Conservation (phyloP, 2,329 filamentous ascomycete genomes). For the Cytospora mali region DNA sequence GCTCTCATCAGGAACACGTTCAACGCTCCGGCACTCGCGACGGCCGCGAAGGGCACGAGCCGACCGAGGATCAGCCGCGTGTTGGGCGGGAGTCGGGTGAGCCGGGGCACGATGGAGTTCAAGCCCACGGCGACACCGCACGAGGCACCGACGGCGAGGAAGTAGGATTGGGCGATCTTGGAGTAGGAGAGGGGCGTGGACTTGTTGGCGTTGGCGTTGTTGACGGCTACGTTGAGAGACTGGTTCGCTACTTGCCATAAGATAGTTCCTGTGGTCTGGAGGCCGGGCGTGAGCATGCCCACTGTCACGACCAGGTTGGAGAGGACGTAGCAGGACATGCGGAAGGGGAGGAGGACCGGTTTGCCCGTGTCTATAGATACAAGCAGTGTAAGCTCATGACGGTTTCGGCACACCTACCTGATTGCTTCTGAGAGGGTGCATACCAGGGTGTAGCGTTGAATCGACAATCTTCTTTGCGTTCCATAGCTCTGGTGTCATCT, state of each 20-base stretch:
- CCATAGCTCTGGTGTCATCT: conserved; percentile 93
- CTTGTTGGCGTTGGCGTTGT: conserved; percentile 97
- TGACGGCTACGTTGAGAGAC: conserved; percentile 97
- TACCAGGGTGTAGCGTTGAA: conserved; percentile 93
- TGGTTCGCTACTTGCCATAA: conserved; percentile 97
- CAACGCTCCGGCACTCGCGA: conserved; percentile 85
- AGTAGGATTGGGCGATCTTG: conserved; percentile 86
- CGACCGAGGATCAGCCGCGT: conserved; percentile 77
- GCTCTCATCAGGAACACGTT: conserved; percentile 98
- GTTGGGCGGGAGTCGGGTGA: conserved; percentile 74
- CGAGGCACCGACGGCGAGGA: conserved; percentile 86
- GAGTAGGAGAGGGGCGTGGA: conserved; percentile 82
- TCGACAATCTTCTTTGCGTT: conserved; percentile 95
- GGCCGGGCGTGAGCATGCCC: conserved; percentile 92
- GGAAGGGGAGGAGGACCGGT: conserved; percentile 90
- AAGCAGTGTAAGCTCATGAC: conserved; percentile 20
- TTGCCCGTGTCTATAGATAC: conserved; percentile 75
- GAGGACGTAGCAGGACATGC: conserved; percentile 94
- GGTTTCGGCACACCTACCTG: background rate
- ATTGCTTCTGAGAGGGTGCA: conserved; percentile 32
- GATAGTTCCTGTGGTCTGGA: conserved; percentile 81
- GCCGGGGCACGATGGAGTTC: conserved; percentile 83
- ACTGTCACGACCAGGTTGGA: conserved; percentile 94
- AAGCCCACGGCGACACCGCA: conserved; percentile 92
- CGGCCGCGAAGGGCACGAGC: conserved; percentile 95